These are phyloP conservation scores for Bocquillonia castaneifolia DNA, from an alignment of 441 rosid genomes.

Conservation along the genomic window DNA sequence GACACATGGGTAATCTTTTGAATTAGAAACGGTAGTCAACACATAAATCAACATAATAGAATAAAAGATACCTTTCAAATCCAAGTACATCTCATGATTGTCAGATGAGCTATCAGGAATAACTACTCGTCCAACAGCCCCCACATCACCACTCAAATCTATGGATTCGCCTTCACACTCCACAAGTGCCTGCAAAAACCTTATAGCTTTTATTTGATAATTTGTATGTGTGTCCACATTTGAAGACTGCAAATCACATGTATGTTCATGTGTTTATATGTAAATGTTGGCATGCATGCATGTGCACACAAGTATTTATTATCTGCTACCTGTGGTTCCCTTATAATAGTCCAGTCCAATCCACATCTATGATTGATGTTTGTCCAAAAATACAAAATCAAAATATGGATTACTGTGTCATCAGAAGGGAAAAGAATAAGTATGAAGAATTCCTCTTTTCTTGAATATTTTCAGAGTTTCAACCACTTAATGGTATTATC, in stretches of 20 bases:
- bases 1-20: background rate
- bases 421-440: too few species aligned
- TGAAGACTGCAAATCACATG: background rate
- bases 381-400: background rate
- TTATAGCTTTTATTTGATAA: constrained; percentile 21
- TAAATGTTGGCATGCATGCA: background rate
- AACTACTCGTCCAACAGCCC: constrained; percentile 86
- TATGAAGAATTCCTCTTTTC: background rate
- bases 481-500: background rate
- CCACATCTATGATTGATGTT: background rate
- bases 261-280: background rate
- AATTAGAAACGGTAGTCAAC: background rate
- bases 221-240: background rate
- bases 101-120: constrained; percentile 51
- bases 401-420: background rate
- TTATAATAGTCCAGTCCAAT: background rate
- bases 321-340: too few species aligned
- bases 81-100: constrained; percentile 62
- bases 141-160: constrained; percentile 95
- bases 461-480: background rate
- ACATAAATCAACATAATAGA: constrained; percentile 14
- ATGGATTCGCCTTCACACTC: constrained; percentile 96
- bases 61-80: constrained; percentile 65
- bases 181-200: constrained; percentile 65
- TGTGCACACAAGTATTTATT: background rate